A percentile compares a stretch with the other conserved stretches of the same genome.
Conservation (phyloP, 805 yeast genomes). For the Yarrowia sp. region DNA sequence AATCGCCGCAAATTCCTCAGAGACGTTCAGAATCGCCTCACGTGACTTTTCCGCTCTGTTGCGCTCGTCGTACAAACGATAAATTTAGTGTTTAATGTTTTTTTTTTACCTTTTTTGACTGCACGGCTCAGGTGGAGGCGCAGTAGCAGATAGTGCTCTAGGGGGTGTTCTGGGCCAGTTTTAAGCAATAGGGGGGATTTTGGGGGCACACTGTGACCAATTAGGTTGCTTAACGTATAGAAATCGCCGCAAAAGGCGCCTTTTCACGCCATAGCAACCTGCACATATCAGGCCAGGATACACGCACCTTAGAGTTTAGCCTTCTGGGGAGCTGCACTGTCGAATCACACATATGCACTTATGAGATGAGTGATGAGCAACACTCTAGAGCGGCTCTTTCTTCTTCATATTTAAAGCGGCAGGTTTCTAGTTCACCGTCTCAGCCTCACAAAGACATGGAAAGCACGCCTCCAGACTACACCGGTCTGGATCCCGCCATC, state of each 20-base stretch:
- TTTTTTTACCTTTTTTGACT: not conserved
- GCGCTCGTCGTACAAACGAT: not conserved
- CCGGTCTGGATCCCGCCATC: slow-evolving; percentile 1
- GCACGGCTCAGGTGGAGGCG: not conserved
- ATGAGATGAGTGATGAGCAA: not conserved
- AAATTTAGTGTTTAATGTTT: not conserved
- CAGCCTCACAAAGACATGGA: not conserved
- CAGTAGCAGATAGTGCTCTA: not conserved
- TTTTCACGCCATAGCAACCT: no score
- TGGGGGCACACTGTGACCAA: not conserved
- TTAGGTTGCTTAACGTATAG: no score
- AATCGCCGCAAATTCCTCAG: not conserved
- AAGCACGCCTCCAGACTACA: slow-evolving; percentile 1
- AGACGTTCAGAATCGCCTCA: not conserved
- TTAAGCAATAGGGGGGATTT: not conserved
- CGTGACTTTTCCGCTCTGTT: not conserved
- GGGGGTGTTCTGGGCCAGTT: not conserved
- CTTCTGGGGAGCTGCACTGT: not conserved
- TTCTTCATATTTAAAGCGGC: not conserved
- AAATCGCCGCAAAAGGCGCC: no score
- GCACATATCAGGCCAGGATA: no score
- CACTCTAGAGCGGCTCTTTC: no score
- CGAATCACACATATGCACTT: not conserved
- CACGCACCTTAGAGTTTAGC: not conserved
- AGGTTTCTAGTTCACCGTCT: no score